Evolutionary conservation across 2,329 filamentous ascomycete species (phyloP).

Genomic region (Huntiella savannae): DNA sequence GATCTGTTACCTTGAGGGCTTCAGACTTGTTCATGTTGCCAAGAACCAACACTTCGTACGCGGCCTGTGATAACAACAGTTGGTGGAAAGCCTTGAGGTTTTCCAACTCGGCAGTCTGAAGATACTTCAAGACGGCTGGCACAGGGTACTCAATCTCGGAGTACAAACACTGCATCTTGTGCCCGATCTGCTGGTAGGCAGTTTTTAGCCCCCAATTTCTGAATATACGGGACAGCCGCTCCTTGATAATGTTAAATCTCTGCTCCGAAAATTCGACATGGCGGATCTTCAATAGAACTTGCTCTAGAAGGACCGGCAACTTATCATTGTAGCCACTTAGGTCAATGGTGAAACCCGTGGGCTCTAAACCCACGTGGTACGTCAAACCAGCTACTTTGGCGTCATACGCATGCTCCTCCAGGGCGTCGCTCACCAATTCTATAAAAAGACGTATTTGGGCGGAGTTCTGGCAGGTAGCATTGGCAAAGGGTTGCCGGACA

Average conservation of each 20-base stretch:
- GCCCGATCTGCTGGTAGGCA: constrained; percentile 73
- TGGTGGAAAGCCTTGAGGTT: constrained; percentile 62
- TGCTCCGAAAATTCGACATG: constrained; percentile 72
- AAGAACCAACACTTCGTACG: constrained; percentile 74
- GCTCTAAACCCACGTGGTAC: constrained; percentile 58
- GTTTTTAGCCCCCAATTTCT: constrained; percentile 78
- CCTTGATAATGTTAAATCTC: constrained; percentile 79
- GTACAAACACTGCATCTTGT: constrained; percentile 64
- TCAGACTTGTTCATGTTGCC: constrained; percentile 93
- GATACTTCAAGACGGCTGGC: constrained; percentile 59
- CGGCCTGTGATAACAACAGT: constrained; percentile 62
- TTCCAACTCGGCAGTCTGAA: constrained; percentile 53
- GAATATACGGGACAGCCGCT: constrained; percentile 55
- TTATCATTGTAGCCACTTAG: constrained; percentile 94
- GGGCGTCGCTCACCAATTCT: constrained; percentile 68
- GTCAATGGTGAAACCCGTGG: constrained; percentile 55
- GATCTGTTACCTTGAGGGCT: constrained; percentile 63
- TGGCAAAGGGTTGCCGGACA: constrained; percentile 60
- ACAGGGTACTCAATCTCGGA: constrained; percentile 60
- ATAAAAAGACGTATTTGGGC: constrained; percentile 67
- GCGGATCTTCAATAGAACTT: constrained; percentile 67
- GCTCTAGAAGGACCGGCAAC: constrained; percentile 72
- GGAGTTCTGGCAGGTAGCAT: constrained; percentile 56
- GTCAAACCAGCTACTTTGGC: constrained; percentile 79
- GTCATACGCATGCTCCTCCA: constrained; percentile 90